Evolutionary conservation across 306 rosid species (phyloP).

Genomic region (Heteromeles arbutifolia): DNA sequence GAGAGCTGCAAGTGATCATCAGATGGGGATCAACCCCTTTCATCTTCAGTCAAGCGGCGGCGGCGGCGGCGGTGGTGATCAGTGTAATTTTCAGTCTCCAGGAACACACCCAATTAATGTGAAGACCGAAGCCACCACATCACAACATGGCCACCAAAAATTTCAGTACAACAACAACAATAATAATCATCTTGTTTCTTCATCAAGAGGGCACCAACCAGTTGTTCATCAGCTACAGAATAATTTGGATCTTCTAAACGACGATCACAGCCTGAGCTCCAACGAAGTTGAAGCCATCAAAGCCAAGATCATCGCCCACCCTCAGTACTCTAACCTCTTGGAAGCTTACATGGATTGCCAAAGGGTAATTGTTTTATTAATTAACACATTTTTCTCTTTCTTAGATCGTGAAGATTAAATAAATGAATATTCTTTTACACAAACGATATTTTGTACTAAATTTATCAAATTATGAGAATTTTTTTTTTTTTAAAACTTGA

Average conservation of each 20-base stretch:
- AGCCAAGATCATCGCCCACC: slow-evolving; percentile 88
- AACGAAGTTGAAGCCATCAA: slow-evolving; percentile 68
- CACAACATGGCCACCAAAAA: slow-evolving; percentile 43
- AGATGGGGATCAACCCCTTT: slow-evolving; percentile 40
- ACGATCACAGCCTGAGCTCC: slow-evolving; percentile 11
- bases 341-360: slow-evolving; percentile 98
- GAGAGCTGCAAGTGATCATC: slow-evolving; percentile 32
- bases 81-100: slow-evolving; percentile 41
- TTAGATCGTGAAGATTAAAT: not conserved
- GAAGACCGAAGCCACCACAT: slow-evolving; percentile 54
- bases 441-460: not conserved
- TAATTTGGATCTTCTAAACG: not conserved
- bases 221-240: slow-evolving; percentile 14
- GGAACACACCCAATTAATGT: slow-evolving; percentile 33
- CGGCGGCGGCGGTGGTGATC: slow-evolving; percentile 13
- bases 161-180: slow-evolving; percentile 28
- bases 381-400: no score
- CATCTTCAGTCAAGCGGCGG: slow-evolving; percentile 59
- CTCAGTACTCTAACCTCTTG: slow-evolving; percentile 77
- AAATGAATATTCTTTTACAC: no score
- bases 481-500: no score
- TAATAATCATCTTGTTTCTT: slow-evolving; percentile 25
- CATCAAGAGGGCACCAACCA: slow-evolving; percentile 35
- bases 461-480: no score
- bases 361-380: slow-evolving; percentile 41